These are phyloP conservation scores for Chalciporus sp. DNA, from an alignment of 1,284 basidiomycete species.

Conservation along the genomic window DNA sequence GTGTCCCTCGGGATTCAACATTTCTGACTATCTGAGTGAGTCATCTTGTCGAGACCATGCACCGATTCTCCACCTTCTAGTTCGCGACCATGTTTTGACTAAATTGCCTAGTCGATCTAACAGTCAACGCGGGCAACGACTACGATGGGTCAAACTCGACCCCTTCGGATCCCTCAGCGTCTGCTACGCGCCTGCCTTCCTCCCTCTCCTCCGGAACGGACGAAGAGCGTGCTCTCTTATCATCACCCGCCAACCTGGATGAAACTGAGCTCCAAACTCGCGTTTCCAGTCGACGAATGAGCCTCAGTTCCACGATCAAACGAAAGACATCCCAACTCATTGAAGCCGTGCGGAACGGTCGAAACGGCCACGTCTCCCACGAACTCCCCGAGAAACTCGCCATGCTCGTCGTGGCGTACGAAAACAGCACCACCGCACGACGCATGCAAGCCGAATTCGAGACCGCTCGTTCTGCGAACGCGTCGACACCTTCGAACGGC, in stretches of 20 bases:
- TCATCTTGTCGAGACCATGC: constrained; percentile 17
- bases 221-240: constrained; percentile 58
- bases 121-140: constrained; percentile 72
- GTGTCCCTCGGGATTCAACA: constrained; percentile 96
- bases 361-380: constrained; percentile 39
- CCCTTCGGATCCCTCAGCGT: constrained; percentile 37
- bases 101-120: constrained; percentile 70
- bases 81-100: constrained; percentile 4
- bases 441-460: constrained; percentile 69
- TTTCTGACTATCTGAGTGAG: constrained; percentile 92
- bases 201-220: constrained; percentile 50
- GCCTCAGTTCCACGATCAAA: constrained; percentile 59
- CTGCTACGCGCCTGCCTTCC: constrained; percentile 34
- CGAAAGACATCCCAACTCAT: constrained; percentile 79
- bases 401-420: constrained; percentile 75
- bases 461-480: constrained; percentile 40
- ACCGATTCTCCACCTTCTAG: background rate
- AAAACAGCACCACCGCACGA: constrained; percentile 66
- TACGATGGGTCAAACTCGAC: constrained; percentile 42
- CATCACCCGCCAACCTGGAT: constrained; percentile 41
- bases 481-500: constrained; percentile 27
- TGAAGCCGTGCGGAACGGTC: constrained; percentile 59
- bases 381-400: constrained; percentile 66
- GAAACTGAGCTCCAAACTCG: constrained; percentile 58
- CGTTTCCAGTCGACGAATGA: constrained; percentile 38